Percentiles rank a stretch among this genome's conserved stretches.
Evolutionary conservation across 2,329 filamentous ascomycete genomes (phyloP).

Genomic region (Fusarium incarnatum): DNA sequence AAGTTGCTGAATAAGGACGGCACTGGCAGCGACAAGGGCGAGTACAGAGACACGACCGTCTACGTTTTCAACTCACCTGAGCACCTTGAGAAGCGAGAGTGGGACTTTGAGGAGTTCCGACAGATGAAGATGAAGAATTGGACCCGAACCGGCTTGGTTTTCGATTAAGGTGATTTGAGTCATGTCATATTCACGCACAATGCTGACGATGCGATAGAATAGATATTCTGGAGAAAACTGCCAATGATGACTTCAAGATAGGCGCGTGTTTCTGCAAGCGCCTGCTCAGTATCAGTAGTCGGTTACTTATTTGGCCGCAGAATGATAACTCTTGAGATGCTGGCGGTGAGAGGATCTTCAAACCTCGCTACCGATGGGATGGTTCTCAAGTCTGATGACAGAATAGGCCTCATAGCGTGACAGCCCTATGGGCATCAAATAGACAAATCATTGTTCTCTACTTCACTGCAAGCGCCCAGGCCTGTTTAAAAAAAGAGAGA

Average conservation of each 20-base stretch:
- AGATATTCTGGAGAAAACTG: conserved; percentile 42
- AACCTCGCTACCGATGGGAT: conserved; percentile 13
- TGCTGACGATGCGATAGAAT: conserved; percentile 16
- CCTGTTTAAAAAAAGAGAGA: not conserved
- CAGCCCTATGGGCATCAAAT: conserved; percentile 29
- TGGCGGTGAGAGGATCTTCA: conserved; percentile 32
- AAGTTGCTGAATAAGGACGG: conserved; percentile 61
- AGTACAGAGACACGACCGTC: conserved; percentile 66
- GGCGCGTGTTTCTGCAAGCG: conserved; percentile 35
- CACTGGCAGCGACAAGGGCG: conserved; percentile 53
- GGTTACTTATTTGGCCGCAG: conserved; percentile 23
- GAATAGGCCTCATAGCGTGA: conserved; percentile 9
- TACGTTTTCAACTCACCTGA: conserved; percentile 71
- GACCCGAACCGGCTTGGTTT: conserved; percentile 63
- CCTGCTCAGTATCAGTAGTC: conserved; percentile 18
- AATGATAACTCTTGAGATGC: conserved; percentile 2
- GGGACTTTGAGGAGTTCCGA: conserved; percentile 89
- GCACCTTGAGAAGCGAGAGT: conserved; percentile 77
- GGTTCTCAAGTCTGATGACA: conserved; percentile 3
- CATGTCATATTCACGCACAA: not conserved
- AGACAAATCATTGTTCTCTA: conserved; percentile 22
- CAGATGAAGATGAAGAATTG: conserved; percentile 73
- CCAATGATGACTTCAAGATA: conserved; percentile 11
- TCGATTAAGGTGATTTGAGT: conserved; percentile 52
- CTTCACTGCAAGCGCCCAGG: conserved; percentile 18